These are phyloP conservation scores for Fusarium decemcellulare DNA, from an alignment of 2,329 filamentous ascomycete species.

Conservation along the genomic window DNA sequence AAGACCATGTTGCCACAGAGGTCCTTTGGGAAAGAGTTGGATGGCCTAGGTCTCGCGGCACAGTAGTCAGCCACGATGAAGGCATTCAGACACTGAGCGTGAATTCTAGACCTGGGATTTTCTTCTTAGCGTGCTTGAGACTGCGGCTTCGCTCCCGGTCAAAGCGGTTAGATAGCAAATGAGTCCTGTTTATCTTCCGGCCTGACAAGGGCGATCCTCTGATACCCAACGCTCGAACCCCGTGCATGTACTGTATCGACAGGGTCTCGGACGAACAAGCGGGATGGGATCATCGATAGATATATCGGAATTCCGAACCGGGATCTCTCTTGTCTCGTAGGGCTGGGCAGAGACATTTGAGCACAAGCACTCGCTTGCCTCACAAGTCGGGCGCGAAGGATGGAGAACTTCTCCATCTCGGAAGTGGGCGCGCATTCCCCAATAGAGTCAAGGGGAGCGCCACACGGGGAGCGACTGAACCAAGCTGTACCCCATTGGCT, in stretches of 20 bases:
- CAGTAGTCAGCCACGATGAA: background rate
- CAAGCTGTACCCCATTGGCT: slow-evolving; percentile 34
- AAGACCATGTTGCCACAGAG: background rate
- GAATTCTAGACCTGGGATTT: background rate
- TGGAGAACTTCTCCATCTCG: slow-evolving; percentile 18
- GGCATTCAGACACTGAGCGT: slow-evolving; percentile 2
- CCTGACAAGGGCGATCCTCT: background rate
- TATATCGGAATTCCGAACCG: background rate
- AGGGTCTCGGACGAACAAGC: background rate
- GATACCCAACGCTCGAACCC: background rate
- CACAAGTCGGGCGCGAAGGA: slow-evolving; percentile 11
- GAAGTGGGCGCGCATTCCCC: slow-evolving; percentile 19
- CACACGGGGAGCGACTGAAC: slow-evolving; percentile 29
- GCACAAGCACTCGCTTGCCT: slow-evolving; percentile 26
- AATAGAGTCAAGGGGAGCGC: slow-evolving; percentile 37
- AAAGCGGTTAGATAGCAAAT: slow-evolving; percentile 19
- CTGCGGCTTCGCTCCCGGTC: slow-evolving; percentile 12
- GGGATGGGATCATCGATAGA: background rate
- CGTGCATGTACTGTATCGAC: background rate
- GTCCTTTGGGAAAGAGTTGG: background rate
- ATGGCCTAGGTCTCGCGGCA: background rate
- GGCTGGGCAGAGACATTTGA: slow-evolving; percentile 12
- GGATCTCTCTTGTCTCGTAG: slow-evolving; percentile 4
- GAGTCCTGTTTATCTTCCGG: slow-evolving; percentile 1
- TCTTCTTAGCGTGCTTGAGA: slow-evolving; percentile 8